Conservation (phyloP, 768 basidiomycete species). For the Boletus pseudopeckii region DNA sequence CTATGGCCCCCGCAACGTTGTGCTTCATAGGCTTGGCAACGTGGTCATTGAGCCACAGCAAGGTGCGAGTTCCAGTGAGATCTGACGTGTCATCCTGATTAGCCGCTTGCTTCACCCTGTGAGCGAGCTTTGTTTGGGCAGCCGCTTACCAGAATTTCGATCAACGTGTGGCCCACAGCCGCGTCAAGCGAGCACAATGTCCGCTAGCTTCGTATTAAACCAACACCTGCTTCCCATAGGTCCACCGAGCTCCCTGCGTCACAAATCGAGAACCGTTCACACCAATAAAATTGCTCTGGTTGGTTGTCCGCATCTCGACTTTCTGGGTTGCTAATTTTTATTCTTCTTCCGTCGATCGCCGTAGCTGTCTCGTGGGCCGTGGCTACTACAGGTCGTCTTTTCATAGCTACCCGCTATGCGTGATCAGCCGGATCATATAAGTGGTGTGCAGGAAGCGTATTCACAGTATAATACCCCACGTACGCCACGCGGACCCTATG, state of each 20-base stretch:
- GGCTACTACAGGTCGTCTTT: neutral
- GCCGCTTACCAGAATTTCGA: neutral
- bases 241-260: neutral
- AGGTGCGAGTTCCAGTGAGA: too few relatives aligned
- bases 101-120: neutral
- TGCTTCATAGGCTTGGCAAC: neutral
- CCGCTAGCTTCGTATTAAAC: neutral
- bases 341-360: neutral
- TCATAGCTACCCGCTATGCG: neutral
- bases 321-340: neutral
- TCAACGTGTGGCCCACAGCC: neutral
- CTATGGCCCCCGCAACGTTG: neutral
- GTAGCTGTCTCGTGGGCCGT: neutral
- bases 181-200: neutral
- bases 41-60: neutral
- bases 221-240: neutral
- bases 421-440: neutral
- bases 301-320: constrained; percentile 1
- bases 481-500: constrained; percentile 8
- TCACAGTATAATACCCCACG: constrained; percentile 7
- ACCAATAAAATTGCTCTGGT: neutral
- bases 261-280: constrained; percentile 1
- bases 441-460: neutral
- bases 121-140: constrained; percentile 9
- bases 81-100: neutral